A percentile compares a stretch with the other conserved stretches of the same genome.
Evolutionary conservation across 306 rosid species (phyloP).

Genomic region (Lithocarpus polystachyus): DNA sequence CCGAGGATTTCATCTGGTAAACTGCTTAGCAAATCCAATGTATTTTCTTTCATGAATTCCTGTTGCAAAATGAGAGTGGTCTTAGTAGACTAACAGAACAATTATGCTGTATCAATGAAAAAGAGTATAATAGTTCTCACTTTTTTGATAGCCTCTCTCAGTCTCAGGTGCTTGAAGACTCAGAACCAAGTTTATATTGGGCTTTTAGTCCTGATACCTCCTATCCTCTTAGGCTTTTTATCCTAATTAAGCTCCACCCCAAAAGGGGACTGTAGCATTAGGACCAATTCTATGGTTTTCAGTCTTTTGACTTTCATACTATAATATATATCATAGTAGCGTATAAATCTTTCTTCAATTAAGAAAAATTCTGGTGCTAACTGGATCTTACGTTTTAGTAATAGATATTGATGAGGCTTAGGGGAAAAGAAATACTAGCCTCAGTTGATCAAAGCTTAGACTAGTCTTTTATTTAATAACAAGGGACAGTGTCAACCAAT

Average conservation of each 20-base stretch:
- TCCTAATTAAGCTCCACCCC: not conserved
- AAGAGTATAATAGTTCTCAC: not conserved
- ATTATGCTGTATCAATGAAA: not conserved
- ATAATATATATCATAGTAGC: not conserved
- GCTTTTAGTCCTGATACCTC: not conserved
- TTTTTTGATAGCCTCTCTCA: not conserved
- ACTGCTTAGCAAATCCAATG: conserved; percentile 16
- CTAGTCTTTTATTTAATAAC: not conserved
- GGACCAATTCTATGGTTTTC: not conserved
- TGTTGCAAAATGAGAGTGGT: not conserved
- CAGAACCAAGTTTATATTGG: not conserved
- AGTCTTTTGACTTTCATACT: not conserved
- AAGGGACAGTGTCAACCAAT: not conserved
- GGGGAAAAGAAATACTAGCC: not conserved
- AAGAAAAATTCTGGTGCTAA: not conserved
- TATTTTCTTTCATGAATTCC: not conserved
- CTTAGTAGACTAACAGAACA: not conserved
- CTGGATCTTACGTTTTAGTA: not conserved
- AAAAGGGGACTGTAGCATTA: not conserved
- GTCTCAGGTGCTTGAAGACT: not conserved
- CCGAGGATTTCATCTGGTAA: conserved; percentile 52
- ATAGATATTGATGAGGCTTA: not conserved
- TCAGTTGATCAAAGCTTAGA: not conserved
- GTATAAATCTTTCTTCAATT: not conserved
- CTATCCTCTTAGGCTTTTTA: not conserved